Base-by-base conservation (phyloP, 169 alveolate genomes). In the Cryptosporidium felis region DNA sequence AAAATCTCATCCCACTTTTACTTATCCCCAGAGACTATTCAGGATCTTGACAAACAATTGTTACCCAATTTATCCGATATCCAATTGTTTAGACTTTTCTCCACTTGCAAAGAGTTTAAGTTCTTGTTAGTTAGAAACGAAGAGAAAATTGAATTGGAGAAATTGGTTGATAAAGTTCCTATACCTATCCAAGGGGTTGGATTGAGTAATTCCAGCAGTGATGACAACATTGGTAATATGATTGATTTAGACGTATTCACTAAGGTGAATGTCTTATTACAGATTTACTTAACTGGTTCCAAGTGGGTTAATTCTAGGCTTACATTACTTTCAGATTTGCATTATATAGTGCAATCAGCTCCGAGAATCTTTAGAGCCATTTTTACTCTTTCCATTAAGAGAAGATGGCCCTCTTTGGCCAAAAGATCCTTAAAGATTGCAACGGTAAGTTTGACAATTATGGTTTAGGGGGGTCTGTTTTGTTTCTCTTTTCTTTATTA, bases 291-390 rank as follows among this genome's bases (percentile, higher is more conserved):
- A 62, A 95, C 99, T 46, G 94, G 97, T 88, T 92, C 97, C 85
- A 96, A 96, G 88, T 92, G 97, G 90, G 98, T 74, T 9, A 74
- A 74, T 56, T 51, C 85, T 6, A 74, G 56, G 10, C 56, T 74
- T 5, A 74, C 85, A 3, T 49, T 74, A 40, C 59, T 74, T 3
- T 49, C 99, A n/a, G 99, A 99, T 91, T 94, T 98, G 98, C 66
- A 62, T 6, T 98, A 95, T 90, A 95, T 99, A 12, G 97, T 98
- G 61, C 99, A 98, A 89, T 96, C 98, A 62, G 99, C 99, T 26
- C 98, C 98, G 41, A 95, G 99, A 80, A 97, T 99, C 56, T 92
- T 98, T 92, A 94, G 99, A 45, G 99, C 99, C 5, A 91, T 99
- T 16, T 98, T 96, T 91, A 99, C 97, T 90, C 95, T 99, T 14